Percentiles rank a stretch among this genome's conserved stretches.
Conservation (phyloP, 176 grass and related monocot genomes). For the Cenchrus fungigraminus region DNA sequence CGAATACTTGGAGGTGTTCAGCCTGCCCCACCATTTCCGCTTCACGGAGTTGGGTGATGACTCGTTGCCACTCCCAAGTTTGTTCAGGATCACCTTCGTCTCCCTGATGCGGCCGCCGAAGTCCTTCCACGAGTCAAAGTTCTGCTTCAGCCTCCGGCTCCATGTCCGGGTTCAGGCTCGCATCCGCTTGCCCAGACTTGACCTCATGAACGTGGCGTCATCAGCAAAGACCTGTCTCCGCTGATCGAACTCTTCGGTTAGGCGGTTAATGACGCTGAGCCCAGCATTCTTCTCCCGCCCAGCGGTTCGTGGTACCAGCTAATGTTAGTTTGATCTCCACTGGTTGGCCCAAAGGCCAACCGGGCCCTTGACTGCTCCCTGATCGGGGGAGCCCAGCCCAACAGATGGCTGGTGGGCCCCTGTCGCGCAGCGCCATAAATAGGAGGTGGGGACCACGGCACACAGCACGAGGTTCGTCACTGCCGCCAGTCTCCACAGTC, state of each 20-base stretch:
- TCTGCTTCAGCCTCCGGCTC: conserved; percentile 77
- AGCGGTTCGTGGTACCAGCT: conserved; percentile 39
- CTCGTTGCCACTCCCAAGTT: conserved; percentile 56
- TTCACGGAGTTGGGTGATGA: conserved; percentile 63
- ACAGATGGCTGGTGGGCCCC: too few species aligned
- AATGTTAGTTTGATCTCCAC: too few species aligned
- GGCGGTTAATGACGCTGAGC: conserved; percentile 54
- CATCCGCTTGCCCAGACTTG: conserved; percentile 78
- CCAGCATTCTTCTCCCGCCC: conserved; percentile 67
- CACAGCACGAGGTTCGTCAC: too few species aligned
- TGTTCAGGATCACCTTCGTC: conserved; percentile 87
- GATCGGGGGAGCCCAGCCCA: too few species aligned
- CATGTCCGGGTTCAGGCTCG: conserved; percentile 81
- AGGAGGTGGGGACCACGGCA: too few species aligned
- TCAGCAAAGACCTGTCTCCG: conserved; percentile 84
- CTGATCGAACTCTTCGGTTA: conserved; percentile 81
- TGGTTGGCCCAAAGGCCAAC: too few species aligned
- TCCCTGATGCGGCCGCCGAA: conserved; percentile 70
- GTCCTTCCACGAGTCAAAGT: conserved; percentile 92
- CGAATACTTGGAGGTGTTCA: conserved; percentile 74
- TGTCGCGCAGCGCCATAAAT: too few species aligned
- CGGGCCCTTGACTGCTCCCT: too few species aligned
- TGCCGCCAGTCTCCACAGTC: too few species aligned
- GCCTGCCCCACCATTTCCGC: conserved; percentile 84
- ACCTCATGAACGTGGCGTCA: conserved; percentile 83